Evolutionary conservation across 208 protist genomes (phyloP), one percentile per base, ranked within the genome.

Genomic region (Trypanosomatidae sp.): DNA sequence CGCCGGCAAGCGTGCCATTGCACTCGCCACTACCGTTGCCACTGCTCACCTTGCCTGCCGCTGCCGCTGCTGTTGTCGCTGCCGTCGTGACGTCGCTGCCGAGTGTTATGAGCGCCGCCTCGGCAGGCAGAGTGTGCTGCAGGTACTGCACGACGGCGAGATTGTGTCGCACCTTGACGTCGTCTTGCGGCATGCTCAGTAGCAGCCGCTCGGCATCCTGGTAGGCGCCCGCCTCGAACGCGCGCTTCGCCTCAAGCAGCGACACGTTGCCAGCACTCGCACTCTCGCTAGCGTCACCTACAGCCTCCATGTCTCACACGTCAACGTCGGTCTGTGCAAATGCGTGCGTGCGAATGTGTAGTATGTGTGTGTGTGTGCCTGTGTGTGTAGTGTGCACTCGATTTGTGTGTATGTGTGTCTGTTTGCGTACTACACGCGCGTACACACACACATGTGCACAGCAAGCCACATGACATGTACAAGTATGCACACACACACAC

Each of bases 161-260:
- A 45, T 93, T 93, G 64, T 84, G 72, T 41, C 83, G 64, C 27
- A 79, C 61, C 58, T 90, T 80, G 23, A 75, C 52, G 56, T 93
- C 79, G 10, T 90, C 72, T 33, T 71, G 62, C 7, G 75, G 64
- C 59, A 87, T 56, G 5, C 41, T 48, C 44, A 72, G 51, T 13
- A 93, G 65, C 22, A 82, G 43, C 18, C 49, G 55, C 56, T 85
- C 77, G 33, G 70, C 74, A 11, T 73, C 71, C 26, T 47, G 59
- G 61, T 72, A 88, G 40, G 85, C 72, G 21, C 70, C 70, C 2
- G 48, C 68, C 15, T 73, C 69, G 56, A 93, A 93, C 2, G 71
- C 71, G 11, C 66, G 51, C 35, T 67, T 65, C 20, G 77, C 85
- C 24, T 77, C n/a, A n/a, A n/a, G n/a, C n/a, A n/a, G n/a, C 22